A percentile compares a stretch with the other conserved stretches of the same genome.
Evolutionary conservation across 192 early-diverging fungal genomes (phyloP).

Genomic region (Dimargaris cristalligena): DNA sequence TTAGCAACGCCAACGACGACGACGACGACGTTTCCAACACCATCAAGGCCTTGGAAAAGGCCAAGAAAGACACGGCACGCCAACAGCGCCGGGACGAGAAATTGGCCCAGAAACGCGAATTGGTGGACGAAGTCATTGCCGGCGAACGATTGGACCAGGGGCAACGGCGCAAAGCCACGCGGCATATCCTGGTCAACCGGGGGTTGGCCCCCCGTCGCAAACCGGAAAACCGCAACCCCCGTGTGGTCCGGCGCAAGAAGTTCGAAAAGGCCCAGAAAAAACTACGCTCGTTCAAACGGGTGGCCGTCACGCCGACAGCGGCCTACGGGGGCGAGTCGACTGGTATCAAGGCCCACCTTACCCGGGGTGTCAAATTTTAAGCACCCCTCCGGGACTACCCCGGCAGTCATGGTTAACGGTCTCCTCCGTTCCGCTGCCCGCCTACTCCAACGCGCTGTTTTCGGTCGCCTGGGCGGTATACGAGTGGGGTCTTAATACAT

Average conservation of each 20-base stretch:
- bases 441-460: no score
- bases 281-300: conserved; percentile 54
- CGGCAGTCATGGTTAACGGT: no score
- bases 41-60: conserved; percentile 13
- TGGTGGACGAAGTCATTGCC: no score
- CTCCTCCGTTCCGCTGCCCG: no score
- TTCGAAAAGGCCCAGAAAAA: conserved; percentile 86
- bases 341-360: conserved; percentile 75
- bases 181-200: conserved; percentile 89
- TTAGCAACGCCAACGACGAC: conserved; percentile 21
- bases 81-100: no score
- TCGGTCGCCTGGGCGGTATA: no score
- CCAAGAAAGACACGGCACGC: no score
- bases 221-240: conserved; percentile 85
- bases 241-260: conserved; percentile 80
- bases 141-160: conserved; percentile 32
- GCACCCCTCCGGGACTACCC: no score
- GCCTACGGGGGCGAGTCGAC: conserved; percentile 84
- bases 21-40: conserved; percentile 15
- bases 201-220: conserved; percentile 81
- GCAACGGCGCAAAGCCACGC: conserved; percentile 63
- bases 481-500: no score
- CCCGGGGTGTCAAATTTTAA: conserved; percentile 65
- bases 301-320: conserved; percentile 51
- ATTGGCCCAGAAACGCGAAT: no score